Conservation (phyloP, 768 basidiomycete species). For the Lyophyllum semitale region DNA sequence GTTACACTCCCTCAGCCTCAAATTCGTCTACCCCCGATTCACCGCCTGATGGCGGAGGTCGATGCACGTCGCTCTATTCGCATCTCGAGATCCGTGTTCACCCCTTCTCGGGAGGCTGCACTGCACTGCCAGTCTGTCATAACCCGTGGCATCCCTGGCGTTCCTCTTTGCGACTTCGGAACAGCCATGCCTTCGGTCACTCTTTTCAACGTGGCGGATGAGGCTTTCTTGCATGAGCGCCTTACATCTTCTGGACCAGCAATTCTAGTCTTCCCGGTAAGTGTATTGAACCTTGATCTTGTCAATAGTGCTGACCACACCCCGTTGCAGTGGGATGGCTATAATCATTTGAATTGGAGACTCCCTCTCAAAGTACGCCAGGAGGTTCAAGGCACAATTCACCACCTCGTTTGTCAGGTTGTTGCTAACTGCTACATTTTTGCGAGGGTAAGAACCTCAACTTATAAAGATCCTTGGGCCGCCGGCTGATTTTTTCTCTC, state of each 20-base stretch:
- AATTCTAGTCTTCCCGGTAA: neutral
- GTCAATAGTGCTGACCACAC: neutral
- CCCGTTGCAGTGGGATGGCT: neutral
- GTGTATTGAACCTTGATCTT: neutral
- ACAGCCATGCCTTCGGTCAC: neutral
- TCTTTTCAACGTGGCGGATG: neutral
- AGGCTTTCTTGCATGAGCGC: neutral
- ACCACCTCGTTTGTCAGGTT: neutral
- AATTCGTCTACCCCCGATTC: neutral
- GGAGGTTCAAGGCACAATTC: neutral
- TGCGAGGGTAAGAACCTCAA: neutral
- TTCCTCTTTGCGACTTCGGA: neutral
- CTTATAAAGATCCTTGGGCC: neutral
- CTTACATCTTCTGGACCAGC: neutral
- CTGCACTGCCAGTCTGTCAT: neutral
- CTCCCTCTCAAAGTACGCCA: neutral
- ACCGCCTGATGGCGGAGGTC: conserved; percentile 1
- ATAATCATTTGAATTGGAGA: conserved; percentile 2
- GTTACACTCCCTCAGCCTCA: neutral
- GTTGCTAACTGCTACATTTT: neutral
- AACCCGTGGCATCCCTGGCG: neutral
- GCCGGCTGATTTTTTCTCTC: neutral
- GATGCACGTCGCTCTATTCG: neutral
- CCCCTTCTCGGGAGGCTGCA: neutral
- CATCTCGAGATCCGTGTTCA: neutral